Evolutionary conservation across 1,284 basidiomycete species (phyloP), one percentile per base, ranked within the genome.

Genomic region (Inonotus hispidus): DNA sequence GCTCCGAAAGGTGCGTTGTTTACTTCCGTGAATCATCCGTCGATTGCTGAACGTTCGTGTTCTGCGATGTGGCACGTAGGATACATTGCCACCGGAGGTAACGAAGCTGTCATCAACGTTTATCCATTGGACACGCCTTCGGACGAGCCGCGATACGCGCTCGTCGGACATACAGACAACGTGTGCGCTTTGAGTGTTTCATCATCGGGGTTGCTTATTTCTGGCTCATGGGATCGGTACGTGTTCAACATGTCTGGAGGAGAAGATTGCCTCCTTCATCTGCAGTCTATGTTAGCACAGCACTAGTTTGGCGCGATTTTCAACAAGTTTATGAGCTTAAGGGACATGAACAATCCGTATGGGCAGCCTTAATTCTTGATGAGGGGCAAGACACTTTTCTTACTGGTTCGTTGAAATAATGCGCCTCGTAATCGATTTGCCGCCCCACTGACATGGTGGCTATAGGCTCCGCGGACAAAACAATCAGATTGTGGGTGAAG

Each of bases 141-240:
- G 66, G 80, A 84, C 57, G 88, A 93, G 64, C 91, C 93, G 6
- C 79, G 81, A 66, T 92, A 87, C 74, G 83, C 85, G n/a, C 81
- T 95, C 27, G 71, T 94, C 53, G 97, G 95, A 37, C 97, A 99
- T 73, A 82, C 84, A 5, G 87, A 90, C 58, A 99, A 99, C 70
- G 84, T 99, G 14, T 99, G 96, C 73, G 82, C 93, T 27, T 77
- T 99, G 63, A 82, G 93, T 70, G 82, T 85, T 4, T 82, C 83
- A 21, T 72, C 82, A 11, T 79, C 80, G 59, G 91, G 92, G 5
- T 79, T 83, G 60, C 85, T 96, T 63, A 85, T 96, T 60, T 95
- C 93, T n/a, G 96, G 96, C 21, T 96, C 93, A 62, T 99, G 96
- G 96, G 97, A 99, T 75, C 89, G 82, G 93, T 94, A 70, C 74